Conservation (phyloP, 768 basidiomycete species). For the Termitomyces titanicus region DNA sequence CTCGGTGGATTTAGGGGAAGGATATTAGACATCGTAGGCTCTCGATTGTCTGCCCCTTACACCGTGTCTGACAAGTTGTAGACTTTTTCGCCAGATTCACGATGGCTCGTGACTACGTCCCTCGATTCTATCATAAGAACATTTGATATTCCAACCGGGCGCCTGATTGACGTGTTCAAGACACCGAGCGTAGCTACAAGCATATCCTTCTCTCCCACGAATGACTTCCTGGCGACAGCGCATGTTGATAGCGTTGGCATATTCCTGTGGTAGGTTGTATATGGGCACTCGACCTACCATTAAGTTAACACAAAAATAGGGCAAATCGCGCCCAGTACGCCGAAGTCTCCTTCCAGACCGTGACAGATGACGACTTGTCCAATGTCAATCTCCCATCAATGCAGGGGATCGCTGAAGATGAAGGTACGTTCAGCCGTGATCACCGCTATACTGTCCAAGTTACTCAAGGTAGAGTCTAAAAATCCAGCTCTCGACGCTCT, state of each 20-base stretch:
- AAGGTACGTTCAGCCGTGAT: conserved; percentile 45
- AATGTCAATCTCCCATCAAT: conserved; percentile 78
- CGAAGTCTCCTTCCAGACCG: conserved; percentile 75
- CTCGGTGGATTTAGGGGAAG: conserved; percentile 78
- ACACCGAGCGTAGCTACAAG: conserved; percentile 87
- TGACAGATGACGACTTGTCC: conserved; percentile 71
- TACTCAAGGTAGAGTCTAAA: not conserved
- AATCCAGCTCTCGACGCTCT: conserved; percentile 66
- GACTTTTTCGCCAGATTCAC: conserved; percentile 93
- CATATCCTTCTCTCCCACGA: conserved; percentile 89
- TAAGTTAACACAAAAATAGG: conserved; percentile 38
- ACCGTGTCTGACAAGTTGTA: conserved; percentile 25
- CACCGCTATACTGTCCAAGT: conserved; percentile 1
- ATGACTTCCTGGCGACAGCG: conserved; percentile 92
- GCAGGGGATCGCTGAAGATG: conserved; percentile 78
- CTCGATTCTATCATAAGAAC: conserved; percentile 92
- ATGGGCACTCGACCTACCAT: not conserved
- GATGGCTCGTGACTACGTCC: conserved; percentile 89
- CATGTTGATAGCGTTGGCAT: conserved; percentile 95
- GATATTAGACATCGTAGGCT: conserved; percentile 82
- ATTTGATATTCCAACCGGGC: conserved; percentile 92
- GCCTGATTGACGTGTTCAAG: conserved; percentile 88
- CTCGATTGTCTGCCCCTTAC: not conserved
- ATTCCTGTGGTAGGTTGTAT: conserved; percentile 73
- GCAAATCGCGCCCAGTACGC: conserved; percentile 94